Percentiles rank a stretch among this genome's conserved stretches.
phyloP scores from a whole-genome alignment of 441 rosid species.

The Gossypium davidsonii region DNA sequence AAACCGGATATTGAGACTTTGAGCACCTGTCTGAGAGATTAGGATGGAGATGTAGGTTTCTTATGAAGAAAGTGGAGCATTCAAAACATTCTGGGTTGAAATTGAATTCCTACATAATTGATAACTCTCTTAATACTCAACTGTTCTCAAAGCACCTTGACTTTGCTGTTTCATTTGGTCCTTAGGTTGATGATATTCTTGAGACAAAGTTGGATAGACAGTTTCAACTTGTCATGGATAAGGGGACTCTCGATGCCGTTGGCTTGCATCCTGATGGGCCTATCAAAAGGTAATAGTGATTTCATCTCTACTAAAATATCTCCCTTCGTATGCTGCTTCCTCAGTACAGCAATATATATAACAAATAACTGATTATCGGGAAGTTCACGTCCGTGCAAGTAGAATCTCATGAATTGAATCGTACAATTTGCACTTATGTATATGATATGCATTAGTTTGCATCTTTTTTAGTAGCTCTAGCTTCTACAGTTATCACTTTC shows the following conservation, averaged over 20 bases:
- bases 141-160: background rate
- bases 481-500: background rate
- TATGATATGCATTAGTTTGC: background rate
- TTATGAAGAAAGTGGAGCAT: background rate
- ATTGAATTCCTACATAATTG: background rate
- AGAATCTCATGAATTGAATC: background rate
- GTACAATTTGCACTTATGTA: background rate
- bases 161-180: slow-evolving; percentile 4
- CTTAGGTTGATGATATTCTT: slow-evolving; percentile 84
- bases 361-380: background rate
- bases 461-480: background rate
- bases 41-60: slow-evolving; percentile 6
- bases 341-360: background rate
- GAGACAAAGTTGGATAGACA: slow-evolving; percentile 60
- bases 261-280: slow-evolving; percentile 94
- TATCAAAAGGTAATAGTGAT: slow-evolving; percentile 55
- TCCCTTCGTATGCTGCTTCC: background rate
- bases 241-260: slow-evolving; percentile 93
- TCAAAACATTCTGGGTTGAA: background rate
- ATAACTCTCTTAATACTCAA: background rate
- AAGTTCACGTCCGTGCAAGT: background rate
- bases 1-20: background rate
- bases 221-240: slow-evolving; percentile 84
- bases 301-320: background rate
- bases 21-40: background rate